phyloP scores from a whole-genome alignment of 106 monocot genomes.

The Cymbidium sinense region DNA sequence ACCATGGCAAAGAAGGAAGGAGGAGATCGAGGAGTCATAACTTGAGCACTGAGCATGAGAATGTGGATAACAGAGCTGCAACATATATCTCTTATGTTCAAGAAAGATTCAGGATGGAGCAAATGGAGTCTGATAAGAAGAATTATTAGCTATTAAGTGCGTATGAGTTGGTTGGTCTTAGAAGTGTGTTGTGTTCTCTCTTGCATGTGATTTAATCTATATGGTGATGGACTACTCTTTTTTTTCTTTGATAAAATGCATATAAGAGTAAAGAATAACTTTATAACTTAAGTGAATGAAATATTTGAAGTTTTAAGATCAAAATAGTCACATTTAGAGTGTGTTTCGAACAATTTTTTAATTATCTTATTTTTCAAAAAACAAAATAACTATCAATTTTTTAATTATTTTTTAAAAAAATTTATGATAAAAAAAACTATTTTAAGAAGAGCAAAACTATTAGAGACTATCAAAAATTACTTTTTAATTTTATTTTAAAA shows the following conservation, averaged over 20 bases:
- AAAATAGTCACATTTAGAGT: too few species aligned
- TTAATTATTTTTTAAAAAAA: too few species aligned
- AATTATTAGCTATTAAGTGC: not conserved
- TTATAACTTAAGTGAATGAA: too few species aligned
- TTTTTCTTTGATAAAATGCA: not conserved
- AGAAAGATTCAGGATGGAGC: slow-evolving; percentile 17
- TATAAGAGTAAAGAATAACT: too few species aligned
- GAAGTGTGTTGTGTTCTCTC: not conserved
- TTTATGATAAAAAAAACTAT: too few species aligned
- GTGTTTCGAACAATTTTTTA: too few species aligned
- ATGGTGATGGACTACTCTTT: not conserved
- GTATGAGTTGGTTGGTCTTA: not conserved
- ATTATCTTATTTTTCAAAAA: too few species aligned
- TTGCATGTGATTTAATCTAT: not conserved
- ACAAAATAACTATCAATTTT: too few species aligned
- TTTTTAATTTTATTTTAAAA: too few species aligned
- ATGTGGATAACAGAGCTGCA: slow-evolving; percentile 14
- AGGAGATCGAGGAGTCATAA: not conserved
- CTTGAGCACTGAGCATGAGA: not conserved
- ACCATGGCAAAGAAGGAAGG: not conserved
- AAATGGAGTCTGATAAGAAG: not conserved
- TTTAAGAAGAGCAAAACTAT: too few species aligned
- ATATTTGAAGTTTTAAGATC: too few species aligned
- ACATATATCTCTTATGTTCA: slow-evolving; percentile 17
- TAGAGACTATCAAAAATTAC: too few species aligned